Percentiles rank a stretch among this genome's conserved stretches.
Evolutionary conservation across 2,329 filamentous ascomycete species (phyloP).

Genomic region (Aureobasidium sp.): DNA sequence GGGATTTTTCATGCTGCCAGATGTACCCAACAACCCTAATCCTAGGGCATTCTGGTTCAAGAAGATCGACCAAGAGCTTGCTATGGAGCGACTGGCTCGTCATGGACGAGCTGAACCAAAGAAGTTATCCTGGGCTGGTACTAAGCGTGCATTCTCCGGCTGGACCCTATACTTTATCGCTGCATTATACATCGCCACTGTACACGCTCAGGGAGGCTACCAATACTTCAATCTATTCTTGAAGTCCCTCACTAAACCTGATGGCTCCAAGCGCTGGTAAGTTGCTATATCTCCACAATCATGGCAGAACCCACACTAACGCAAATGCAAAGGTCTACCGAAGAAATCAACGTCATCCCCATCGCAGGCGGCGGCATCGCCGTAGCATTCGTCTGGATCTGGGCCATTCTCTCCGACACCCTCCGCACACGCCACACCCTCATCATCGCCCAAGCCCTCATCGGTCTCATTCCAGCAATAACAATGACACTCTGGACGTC

Average conservation of each 20-base stretch:
- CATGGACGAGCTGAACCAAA: slow-evolving; percentile 39
- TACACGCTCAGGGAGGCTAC: slow-evolving; percentile 40
- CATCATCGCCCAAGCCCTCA: slow-evolving; percentile 39
- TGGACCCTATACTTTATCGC: slow-evolving; percentile 41
- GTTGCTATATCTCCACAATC: slow-evolving; percentile 13
- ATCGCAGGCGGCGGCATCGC: slow-evolving; percentile 42
- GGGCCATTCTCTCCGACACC: slow-evolving; percentile 44
- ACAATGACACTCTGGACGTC: slow-evolving; percentile 48
- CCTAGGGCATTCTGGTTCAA: slow-evolving; percentile 39
- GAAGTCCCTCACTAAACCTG: slow-evolving; percentile 31
- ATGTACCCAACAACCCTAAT: slow-evolving; percentile 28
- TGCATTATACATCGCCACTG: slow-evolving; percentile 36
- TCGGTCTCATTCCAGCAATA: slow-evolving; percentile 40
- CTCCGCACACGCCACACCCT: slow-evolving; percentile 43
- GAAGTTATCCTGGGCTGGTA: slow-evolving; percentile 35
- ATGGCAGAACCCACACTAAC: not conserved
- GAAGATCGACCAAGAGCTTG: slow-evolving; percentile 32
- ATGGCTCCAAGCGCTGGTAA: slow-evolving; percentile 35
- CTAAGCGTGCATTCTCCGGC: slow-evolving; percentile 34
- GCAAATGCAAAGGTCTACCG: slow-evolving; percentile 5
- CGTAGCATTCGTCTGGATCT: slow-evolving; percentile 45
- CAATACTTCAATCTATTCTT: slow-evolving; percentile 38
- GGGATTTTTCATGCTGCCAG: slow-evolving; percentile 30
- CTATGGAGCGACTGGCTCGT: slow-evolving; percentile 35
- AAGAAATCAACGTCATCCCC: slow-evolving; percentile 41